phyloP scores from a whole-genome alignment of 2,329 filamentous ascomycete species.

The Colletotrichum graminicola region DNA sequence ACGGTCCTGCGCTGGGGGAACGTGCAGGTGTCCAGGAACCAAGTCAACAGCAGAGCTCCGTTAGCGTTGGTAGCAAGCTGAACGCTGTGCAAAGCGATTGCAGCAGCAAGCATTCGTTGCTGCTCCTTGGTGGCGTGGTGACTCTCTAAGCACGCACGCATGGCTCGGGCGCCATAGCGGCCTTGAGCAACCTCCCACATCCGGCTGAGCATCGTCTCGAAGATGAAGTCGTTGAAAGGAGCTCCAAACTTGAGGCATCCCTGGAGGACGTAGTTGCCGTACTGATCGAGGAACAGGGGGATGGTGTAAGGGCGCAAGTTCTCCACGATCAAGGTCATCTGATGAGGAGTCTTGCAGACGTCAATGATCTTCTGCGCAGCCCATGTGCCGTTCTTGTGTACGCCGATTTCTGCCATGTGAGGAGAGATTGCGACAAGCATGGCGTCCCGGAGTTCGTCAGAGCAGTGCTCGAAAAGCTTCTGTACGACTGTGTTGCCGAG shows the following conservation, averaged over 20 bases:
- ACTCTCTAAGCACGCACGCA: slow-evolving; percentile 96
- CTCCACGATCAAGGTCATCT: slow-evolving; percentile 88
- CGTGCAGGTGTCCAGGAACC: slow-evolving; percentile 98
- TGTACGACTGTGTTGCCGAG: slow-evolving; percentile 99
- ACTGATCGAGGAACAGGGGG: slow-evolving; percentile 95
- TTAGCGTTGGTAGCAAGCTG: slow-evolving; percentile 97
- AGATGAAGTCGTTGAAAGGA: slow-evolving; percentile 95
- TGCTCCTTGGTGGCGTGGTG: slow-evolving; percentile 96
- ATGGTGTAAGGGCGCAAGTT: slow-evolving; percentile 88
- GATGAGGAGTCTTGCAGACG: slow-evolving; percentile 85
- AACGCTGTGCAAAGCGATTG: slow-evolving; percentile 96
- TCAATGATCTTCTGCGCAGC: slow-evolving; percentile 99
- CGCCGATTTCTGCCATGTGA: slow-evolving; percentile 94
- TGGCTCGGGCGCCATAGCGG: slow-evolving; percentile 92
- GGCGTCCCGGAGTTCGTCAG: slow-evolving; percentile 87
- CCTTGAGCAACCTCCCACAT: slow-evolving; percentile 96
- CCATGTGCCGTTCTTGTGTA: slow-evolving; percentile 99
- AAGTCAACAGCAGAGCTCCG: slow-evolving; percentile 91
- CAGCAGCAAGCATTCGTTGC: slow-evolving; percentile 92
- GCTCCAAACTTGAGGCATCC: slow-evolving; percentile 93
- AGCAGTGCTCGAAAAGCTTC: slow-evolving; percentile 97
- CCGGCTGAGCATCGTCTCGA: slow-evolving; percentile 93
- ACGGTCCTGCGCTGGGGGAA: slow-evolving; percentile 93
- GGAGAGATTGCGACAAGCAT: slow-evolving; percentile 92
- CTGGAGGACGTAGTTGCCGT: slow-evolving; percentile 98